Conservation (phyloP, 2,329 filamentous ascomycete genomes). For the Neonectria coccinea region DNA sequence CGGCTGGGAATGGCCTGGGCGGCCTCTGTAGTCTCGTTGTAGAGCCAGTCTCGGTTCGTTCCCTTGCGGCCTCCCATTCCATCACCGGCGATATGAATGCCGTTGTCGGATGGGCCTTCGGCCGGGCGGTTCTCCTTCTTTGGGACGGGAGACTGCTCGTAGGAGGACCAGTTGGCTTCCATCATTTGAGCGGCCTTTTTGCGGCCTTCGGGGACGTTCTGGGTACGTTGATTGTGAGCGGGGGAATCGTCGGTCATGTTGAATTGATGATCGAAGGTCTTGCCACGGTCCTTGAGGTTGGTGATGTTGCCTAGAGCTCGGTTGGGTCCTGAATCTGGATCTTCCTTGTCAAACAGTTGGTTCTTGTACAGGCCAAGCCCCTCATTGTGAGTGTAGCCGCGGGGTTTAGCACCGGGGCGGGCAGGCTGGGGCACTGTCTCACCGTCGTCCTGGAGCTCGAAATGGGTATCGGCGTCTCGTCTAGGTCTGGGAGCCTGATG, state of each 20-base stretch:
- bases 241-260: constrained; percentile 77
- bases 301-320: constrained; percentile 73
- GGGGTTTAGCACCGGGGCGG: constrained; percentile 57
- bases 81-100: constrained; percentile 64
- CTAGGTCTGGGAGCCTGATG: constrained; percentile 75
- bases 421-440: constrained; percentile 65
- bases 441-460: constrained; percentile 83
- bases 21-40: constrained; percentile 59
- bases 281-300: constrained; percentile 78
- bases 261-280: constrained; percentile 85
- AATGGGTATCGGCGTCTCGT: constrained; percentile 84
- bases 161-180: constrained; percentile 71
- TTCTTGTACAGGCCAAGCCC: constrained; percentile 80
- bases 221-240: constrained; percentile 54
- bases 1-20: constrained; percentile 47
- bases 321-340: constrained; percentile 53
- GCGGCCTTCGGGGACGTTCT: constrained; percentile 67
- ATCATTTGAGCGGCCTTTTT: constrained; percentile 80
- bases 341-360: constrained; percentile 74
- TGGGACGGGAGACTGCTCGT: constrained; percentile 64
- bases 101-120: constrained; percentile 24
- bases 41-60: constrained; percentile 66
- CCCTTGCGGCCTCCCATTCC: constrained; percentile 74
- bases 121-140: constrained; percentile 32
- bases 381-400: constrained; percentile 72